A percentile compares a stretch with the other conserved stretches of the same genome.
These are phyloP conservation scores for Lablab purpureus DNA, from an alignment of 306 rosid species.

Conservation along the genomic window DNA sequence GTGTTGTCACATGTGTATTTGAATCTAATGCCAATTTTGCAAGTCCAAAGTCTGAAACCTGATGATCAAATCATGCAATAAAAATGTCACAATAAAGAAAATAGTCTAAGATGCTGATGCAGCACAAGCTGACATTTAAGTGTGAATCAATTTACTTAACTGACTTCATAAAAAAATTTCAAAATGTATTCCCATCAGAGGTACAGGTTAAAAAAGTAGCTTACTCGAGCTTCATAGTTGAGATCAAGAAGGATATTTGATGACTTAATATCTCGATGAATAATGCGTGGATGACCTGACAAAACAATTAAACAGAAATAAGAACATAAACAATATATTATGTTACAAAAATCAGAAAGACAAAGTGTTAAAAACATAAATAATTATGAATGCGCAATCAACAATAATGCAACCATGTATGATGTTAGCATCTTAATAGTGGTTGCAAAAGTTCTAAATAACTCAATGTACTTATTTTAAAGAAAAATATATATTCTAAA, in stretches of 20 bases:
- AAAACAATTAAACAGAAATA: slow-evolving; percentile 46
- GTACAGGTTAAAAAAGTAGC: slow-evolving; percentile 43
- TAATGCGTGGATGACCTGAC: slow-evolving; percentile 98
- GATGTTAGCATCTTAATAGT: slow-evolving; percentile 25
- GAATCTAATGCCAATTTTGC: slow-evolving; percentile 92
- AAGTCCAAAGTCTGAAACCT: slow-evolving; percentile 99
- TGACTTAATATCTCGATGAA: slow-evolving; percentile 98
- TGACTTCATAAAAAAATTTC: slow-evolving; percentile 24
- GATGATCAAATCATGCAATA: slow-evolving; percentile 46
- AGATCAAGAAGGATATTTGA: slow-evolving; percentile 91
- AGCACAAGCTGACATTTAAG: slow-evolving; percentile 4
- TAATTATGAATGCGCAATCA: slow-evolving; percentile 5
- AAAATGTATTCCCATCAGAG: slow-evolving; percentile 1
- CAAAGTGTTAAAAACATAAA: background rate
- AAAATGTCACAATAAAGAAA: slow-evolving; percentile 11
- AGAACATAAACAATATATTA: slow-evolving; percentile 20
- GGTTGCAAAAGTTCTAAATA: slow-evolving; percentile 26
- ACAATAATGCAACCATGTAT: slow-evolving; percentile 27
- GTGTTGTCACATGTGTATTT: slow-evolving; percentile 90
- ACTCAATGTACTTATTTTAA: slow-evolving; percentile 3
- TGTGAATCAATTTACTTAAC: slow-evolving; percentile 2
- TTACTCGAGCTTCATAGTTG: slow-evolving; percentile 91
- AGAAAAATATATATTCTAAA: slow-evolving; percentile 12
- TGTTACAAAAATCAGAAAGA: slow-evolving; percentile 16
- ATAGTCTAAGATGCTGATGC: slow-evolving; percentile 16